A percentile compares a stretch with the other conserved stretches of the same genome.
Conservation (phyloP, 2,329 filamentous ascomycete species). For the Tolypocladium cylindrosporum region DNA sequence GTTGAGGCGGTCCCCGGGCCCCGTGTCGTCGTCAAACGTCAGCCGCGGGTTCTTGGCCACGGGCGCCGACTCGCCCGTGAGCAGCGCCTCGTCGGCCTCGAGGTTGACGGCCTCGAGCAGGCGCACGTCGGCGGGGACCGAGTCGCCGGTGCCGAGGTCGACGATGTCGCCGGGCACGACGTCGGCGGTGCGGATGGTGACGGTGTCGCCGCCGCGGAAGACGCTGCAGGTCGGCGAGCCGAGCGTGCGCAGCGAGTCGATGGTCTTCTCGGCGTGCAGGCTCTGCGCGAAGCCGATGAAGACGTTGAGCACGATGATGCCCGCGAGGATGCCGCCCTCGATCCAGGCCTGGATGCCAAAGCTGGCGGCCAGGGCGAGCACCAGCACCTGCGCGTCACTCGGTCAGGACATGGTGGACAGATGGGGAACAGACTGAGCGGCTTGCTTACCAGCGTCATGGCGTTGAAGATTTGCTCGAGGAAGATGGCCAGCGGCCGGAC, state of each 20-base stretch:
- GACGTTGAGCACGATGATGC: constrained; percentile 48
- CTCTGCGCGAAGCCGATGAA: constrained; percentile 39
- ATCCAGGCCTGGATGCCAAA: constrained; percentile 50
- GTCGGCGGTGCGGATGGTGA: constrained; percentile 27
- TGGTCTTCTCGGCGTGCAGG: constrained; percentile 37
- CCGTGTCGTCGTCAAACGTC: constrained; percentile 30
- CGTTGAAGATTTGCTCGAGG: constrained; percentile 56
- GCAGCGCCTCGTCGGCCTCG: constrained; percentile 55
- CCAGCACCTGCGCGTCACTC: constrained; percentile 29
- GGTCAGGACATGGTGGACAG: not conserved
- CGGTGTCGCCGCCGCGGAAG: constrained; percentile 28
- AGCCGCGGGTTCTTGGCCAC: constrained; percentile 40
- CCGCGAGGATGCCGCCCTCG: constrained; percentile 47
- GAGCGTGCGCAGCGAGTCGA: constrained; percentile 35
- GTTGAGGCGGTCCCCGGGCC: constrained; percentile 48
- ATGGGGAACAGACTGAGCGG: not conserved
- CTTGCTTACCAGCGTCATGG: constrained; percentile 50
- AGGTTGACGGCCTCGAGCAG: constrained; percentile 52
- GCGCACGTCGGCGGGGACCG: constrained; percentile 49
- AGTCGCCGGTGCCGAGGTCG: constrained; percentile 44
- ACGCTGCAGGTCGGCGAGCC: constrained; percentile 33
- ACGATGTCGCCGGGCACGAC: constrained; percentile 50
- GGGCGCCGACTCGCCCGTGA: constrained; percentile 56
- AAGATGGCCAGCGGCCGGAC: constrained; percentile 55
- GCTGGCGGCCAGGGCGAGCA: constrained; percentile 46